These are phyloP conservation scores for Nicotiana sylvestris DNA, from an alignment of 257 asterid genomes.

Conservation along the genomic window DNA sequence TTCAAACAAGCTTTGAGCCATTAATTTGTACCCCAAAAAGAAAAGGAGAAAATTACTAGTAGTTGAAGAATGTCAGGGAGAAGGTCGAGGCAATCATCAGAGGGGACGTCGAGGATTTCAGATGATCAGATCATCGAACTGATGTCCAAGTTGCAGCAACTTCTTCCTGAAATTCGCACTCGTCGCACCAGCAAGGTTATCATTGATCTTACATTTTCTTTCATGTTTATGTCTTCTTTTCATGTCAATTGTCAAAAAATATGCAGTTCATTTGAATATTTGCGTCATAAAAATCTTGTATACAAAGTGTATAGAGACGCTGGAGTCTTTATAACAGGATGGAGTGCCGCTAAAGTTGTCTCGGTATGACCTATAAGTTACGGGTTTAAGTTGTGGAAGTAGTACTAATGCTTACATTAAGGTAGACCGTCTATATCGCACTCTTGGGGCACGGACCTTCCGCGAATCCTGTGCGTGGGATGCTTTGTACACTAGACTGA, in stretches of 20 bases:
- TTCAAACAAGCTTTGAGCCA: not conserved
- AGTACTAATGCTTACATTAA: too few relatives aligned
- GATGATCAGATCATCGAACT: slow-evolving; percentile 72
- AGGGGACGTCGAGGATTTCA: slow-evolving; percentile 38
- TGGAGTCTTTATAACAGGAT: too few relatives aligned
- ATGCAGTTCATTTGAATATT: too few relatives aligned
- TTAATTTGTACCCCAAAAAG: not conserved
- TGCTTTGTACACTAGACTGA: too few relatives aligned
- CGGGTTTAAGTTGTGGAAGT: too few relatives aligned
- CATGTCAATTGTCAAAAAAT: not conserved
- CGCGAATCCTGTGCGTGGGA: rapidly evolving
- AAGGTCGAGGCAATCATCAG: slow-evolving; percentile 51
- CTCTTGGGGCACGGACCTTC: too few relatives aligned
- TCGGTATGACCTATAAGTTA: too few relatives aligned
- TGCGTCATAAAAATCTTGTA: too few relatives aligned
- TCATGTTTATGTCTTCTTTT: not conserved
- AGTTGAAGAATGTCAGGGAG: slow-evolving; percentile 51
- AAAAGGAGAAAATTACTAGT: too few relatives aligned
- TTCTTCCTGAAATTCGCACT: slow-evolving; percentile 64
- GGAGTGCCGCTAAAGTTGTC: too few relatives aligned
- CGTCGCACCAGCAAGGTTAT: slow-evolving; percentile 59
- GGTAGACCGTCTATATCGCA: too few relatives aligned
- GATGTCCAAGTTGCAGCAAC: slow-evolving; percentile 62
- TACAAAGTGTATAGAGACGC: too few relatives aligned
- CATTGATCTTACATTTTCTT: not conserved